Conservation (phyloP, 495 filamentous ascomycete species). For the Penicillium mononematosum region DNA sequence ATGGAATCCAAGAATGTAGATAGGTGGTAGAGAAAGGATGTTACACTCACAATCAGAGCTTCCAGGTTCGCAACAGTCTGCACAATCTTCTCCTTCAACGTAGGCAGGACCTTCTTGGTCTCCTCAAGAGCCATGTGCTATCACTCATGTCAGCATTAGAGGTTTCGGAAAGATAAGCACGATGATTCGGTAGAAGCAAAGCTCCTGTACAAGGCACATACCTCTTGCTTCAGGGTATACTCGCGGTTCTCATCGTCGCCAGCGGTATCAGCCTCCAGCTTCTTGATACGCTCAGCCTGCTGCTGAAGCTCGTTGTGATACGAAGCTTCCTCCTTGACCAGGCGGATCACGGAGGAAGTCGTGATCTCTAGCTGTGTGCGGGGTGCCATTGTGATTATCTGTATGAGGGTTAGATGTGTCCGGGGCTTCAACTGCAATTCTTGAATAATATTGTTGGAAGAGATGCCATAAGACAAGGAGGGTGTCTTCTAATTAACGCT, state of each 20-base stretch:
- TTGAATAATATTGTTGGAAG: neutral
- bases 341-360: constrained; percentile 70
- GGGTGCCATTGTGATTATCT: constrained; percentile 57
- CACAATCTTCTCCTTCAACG: constrained; percentile 61
- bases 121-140: constrained; percentile 76
- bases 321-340: constrained; percentile 86
- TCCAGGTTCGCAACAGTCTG: constrained; percentile 69
- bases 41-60: constrained; percentile 55
- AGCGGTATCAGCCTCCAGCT: constrained; percentile 52
- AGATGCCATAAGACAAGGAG: neutral
- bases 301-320: constrained; percentile 80
- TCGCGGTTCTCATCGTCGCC: constrained; percentile 63
- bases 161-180: neutral
- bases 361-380: constrained; percentile 70
- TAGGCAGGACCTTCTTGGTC: constrained; percentile 75
- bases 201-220: constrained; percentile 30
- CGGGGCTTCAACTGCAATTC: neutral
- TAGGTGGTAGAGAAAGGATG: constrained; percentile 16
- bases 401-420: neutral
- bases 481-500: neutral
- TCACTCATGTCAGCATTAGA: constrained; percentile 8
- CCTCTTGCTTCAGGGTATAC: constrained; percentile 80
- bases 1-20: neutral
- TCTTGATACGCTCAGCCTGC: constrained; percentile 69
- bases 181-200: constrained; percentile 4